phyloP scores from a whole-genome alignment of 805 yeast species.

The Pichia cephalocereana region DNA sequence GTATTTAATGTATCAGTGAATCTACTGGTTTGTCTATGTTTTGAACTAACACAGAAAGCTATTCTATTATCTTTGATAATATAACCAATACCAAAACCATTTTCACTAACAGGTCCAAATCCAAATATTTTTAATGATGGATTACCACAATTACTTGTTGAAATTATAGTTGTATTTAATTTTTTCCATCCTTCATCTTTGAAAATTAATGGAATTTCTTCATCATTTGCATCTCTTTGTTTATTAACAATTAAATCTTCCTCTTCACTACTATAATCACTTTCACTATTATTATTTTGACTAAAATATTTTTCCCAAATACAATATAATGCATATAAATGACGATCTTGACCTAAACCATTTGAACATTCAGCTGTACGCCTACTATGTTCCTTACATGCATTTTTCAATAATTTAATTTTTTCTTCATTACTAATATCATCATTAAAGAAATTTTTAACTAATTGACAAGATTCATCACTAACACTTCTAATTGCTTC shows the following conservation, averaged over 20 bases:
- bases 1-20: constrained; percentile 60
- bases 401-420: constrained; percentile 48
- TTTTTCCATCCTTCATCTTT: constrained; percentile 85
- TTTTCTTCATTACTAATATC: constrained; percentile 50
- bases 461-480: constrained; percentile 69
- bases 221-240: not conserved
- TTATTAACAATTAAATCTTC: too few relatives aligned
- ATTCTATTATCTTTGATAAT: constrained; percentile 75
- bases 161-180: constrained; percentile 67
- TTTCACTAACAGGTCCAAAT: constrained; percentile 82
- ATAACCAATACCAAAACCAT: constrained; percentile 91
- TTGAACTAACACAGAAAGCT: constrained; percentile 75
- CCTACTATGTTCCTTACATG: constrained; percentile 61
- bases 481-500: constrained; percentile 87
- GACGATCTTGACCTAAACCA: constrained; percentile 91
- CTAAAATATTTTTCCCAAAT: constrained; percentile 65
- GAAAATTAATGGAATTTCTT: constrained; percentile 61
- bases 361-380: constrained; percentile 60
- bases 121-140: constrained; percentile 83
- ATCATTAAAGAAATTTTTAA: constrained; percentile 71
- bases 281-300: constrained; percentile 10
- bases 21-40: constrained; percentile 79
- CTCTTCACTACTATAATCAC: not conserved
- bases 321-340: constrained; percentile 77
- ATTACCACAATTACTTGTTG: constrained; percentile 88